Evolutionary conservation across 1,139 yeast species (phyloP).

Genomic region (Saccharomyces hybrid): DNA sequence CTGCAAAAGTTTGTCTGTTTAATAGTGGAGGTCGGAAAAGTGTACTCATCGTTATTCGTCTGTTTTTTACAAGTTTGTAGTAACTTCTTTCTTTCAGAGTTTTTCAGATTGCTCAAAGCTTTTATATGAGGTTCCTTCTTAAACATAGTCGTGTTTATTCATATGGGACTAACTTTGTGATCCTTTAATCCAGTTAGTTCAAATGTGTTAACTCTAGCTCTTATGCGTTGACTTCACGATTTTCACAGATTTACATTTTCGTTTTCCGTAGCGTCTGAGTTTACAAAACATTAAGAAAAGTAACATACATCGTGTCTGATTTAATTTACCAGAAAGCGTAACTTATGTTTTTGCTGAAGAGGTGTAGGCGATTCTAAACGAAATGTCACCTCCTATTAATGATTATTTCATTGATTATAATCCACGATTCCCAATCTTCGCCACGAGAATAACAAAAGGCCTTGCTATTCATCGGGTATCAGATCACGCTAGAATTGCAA

Average conservation of each 20-base stretch:
- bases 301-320: not conserved
- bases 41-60: constrained; percentile 43
- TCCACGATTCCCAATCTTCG: constrained; percentile 11
- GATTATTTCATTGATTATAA: constrained; percentile 6
- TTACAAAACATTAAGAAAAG: not conserved
- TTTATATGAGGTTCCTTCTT: constrained; percentile 60
- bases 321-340: not conserved
- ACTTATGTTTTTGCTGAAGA: not conserved
- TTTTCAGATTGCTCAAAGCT: constrained; percentile 70
- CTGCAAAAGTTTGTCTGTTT: constrained; percentile 63
- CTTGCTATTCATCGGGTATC: constrained; percentile 13
- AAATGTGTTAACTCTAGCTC: not conserved
- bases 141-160: constrained; percentile 41
- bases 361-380: not conserved
- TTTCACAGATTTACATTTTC: not conserved
- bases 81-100: constrained; percentile 69
- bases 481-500: constrained; percentile 16
- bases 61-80: constrained; percentile 40
- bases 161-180: too few relatives aligned
- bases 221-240: not conserved
- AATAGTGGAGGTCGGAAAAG: constrained; percentile 51
- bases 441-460: constrained; percentile 9
- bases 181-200: not conserved
- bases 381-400: not conserved
- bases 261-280: not conserved